Conservation (phyloP, 495 filamentous ascomycete species). For the Neurospora sp. region DNA sequence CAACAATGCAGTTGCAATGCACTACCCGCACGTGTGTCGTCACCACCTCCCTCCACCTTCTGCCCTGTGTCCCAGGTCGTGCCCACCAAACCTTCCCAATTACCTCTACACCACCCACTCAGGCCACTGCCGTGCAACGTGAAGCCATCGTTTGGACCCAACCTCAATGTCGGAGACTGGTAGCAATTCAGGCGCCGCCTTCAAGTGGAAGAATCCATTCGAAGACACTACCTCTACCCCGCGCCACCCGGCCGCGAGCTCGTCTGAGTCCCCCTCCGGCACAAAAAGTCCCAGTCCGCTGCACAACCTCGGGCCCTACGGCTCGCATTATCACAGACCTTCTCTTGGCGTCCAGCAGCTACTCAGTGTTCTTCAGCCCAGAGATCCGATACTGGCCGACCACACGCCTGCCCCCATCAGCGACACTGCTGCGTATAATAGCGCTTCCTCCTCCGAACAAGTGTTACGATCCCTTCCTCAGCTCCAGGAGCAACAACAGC, state of each 20-base stretch:
- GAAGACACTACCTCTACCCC: too few species aligned
- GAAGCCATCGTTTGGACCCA: neutral
- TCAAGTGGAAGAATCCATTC: too few species aligned
- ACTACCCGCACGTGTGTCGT: neutral
- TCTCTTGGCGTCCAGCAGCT: neutral
- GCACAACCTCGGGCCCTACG: neutral
- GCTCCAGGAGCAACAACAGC: neutral
- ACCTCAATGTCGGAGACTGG: neutral
- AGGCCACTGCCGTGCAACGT: neutral
- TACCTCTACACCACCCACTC: neutral
- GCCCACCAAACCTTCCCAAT: neutral
- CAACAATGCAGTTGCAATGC: neutral
- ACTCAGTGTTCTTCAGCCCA: neutral
- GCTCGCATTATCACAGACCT: neutral
- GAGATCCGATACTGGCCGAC: neutral
- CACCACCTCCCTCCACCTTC: neutral
- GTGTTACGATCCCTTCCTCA: neutral
- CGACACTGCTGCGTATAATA: neutral
- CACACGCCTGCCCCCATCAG: neutral
- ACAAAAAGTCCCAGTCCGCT: neutral
- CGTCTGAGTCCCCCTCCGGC: neutral
- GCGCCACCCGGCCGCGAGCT: neutral
- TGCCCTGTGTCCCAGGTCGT: neutral
- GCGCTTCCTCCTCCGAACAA: neutral
- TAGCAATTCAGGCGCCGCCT: neutral